Percentiles rank a stretch among this genome's conserved stretches.
Evolutionary conservation across 1,284 basidiomycete species (phyloP).

Genomic region (Apiotrichum porosum): DNA sequence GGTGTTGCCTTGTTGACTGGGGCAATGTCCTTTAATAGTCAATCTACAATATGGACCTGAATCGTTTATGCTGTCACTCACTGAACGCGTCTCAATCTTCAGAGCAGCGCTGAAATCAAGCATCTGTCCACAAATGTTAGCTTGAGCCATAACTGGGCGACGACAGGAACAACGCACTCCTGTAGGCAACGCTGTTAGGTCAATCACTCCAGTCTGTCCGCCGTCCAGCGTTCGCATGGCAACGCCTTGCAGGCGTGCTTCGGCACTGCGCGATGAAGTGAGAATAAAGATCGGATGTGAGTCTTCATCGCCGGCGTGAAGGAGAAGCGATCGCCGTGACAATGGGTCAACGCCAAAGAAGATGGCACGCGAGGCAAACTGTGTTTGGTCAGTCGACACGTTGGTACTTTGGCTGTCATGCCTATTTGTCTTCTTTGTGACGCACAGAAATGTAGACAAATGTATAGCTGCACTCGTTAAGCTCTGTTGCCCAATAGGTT

Average conservation of each 20-base stretch:
- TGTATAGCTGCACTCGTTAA: slow-evolving; percentile 62
- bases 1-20: slow-evolving; percentile 14
- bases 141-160: too few relatives aligned
- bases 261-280: slow-evolving; percentile 24
- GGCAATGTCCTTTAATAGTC: not conserved
- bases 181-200: slow-evolving; percentile 12
- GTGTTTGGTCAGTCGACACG: too few relatives aligned
- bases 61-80: too few relatives aligned
- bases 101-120: not conserved
- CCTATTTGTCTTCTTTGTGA: too few relatives aligned
- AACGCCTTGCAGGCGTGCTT: slow-evolving; percentile 15
- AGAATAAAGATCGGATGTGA: slow-evolving; percentile 18
- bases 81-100: not conserved
- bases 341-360: slow-evolving; percentile 85
- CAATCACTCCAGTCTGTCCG: slow-evolving; percentile 29
- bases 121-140: too few relatives aligned
- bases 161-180: too few relatives aligned
- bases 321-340: slow-evolving; percentile 80
- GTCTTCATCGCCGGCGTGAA: slow-evolving; percentile 40
- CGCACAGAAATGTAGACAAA: slow-evolving; percentile 72
- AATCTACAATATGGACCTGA: too few relatives aligned
- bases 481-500: not conserved
- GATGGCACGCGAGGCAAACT: slow-evolving; percentile 54
- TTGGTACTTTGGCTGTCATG: too few relatives aligned
- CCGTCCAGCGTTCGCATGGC: slow-evolving; percentile 33